A percentile compares a stretch with the other conserved stretches of the same genome.
phyloP scores from a whole-genome alignment of 345 rosid species.

The Microcos paniculata region DNA sequence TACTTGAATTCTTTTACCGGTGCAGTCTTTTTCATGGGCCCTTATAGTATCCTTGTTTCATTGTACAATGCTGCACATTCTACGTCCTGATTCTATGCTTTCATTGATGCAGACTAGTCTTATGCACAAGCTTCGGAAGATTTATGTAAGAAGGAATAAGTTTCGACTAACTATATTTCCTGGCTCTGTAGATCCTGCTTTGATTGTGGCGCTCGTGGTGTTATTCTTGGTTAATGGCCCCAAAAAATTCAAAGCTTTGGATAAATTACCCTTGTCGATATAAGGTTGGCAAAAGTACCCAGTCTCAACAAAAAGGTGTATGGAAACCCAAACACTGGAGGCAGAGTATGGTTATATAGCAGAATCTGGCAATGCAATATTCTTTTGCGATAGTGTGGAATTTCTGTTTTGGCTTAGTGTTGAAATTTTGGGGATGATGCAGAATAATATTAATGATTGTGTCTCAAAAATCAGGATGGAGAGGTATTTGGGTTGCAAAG shows the following conservation, averaged over 20 bases:
- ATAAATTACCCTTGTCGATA: neutral
- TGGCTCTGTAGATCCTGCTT: constrained; percentile 41
- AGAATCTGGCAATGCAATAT: neutral
- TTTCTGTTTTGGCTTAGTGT: neutral
- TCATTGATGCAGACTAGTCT: constrained; percentile 74
- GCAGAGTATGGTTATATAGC: neutral
- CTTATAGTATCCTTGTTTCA: no score
- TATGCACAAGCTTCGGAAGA: constrained; percentile 84
- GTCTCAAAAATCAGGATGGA: constrained; percentile 5
- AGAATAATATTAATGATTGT: neutral
- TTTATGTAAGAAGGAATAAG: constrained; percentile 52
- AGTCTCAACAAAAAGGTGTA: no score
- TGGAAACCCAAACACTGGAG: neutral
- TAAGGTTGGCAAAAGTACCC: neutral
- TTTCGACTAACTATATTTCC: constrained; percentile 82
- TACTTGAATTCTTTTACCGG: neutral
- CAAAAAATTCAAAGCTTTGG: constrained; percentile 10
- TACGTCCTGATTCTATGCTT: neutral
- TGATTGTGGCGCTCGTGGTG: constrained; percentile 61
- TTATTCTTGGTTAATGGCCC: constrained; percentile 44
- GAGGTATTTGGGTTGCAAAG: neutral
- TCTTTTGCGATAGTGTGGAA: neutral
- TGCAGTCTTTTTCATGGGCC: no score
- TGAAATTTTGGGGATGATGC: neutral
- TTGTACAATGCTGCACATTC: neutral